These are phyloP conservation scores for Kluyveromyces nonfermentans DNA, from an alignment of 805 yeast species.

Conservation along the genomic window DNA sequence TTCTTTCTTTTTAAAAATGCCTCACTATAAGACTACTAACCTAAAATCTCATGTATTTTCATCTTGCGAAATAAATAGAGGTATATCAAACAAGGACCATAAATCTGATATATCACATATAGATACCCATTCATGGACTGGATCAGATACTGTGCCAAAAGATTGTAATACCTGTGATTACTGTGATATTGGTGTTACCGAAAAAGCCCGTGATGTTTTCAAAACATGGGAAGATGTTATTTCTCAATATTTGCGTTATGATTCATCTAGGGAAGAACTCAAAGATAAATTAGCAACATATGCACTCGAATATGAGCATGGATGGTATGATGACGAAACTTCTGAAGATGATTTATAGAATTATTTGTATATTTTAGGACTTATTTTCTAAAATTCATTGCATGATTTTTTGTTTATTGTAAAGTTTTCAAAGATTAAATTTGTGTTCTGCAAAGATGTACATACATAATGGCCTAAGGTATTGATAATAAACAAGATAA, in stretches of 20 bases:
- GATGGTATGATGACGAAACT: conserved; percentile 40
- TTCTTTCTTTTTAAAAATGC: conserved; percentile 16
- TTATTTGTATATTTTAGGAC: not conserved
- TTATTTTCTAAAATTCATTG: not conserved
- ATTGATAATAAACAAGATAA: too few relatives aligned
- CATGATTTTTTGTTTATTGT: not conserved
- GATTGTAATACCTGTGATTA: conserved; percentile 9
- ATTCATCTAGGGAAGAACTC: conserved; percentile 43
- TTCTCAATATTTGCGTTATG: conserved; percentile 28
- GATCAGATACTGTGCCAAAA: conserved; percentile 24
- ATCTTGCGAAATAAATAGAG: conserved; percentile 14
- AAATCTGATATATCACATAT: conserved; percentile 5
- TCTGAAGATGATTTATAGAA: conserved; percentile 28
- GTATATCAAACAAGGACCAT: not conserved
- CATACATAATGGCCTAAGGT: too few relatives aligned
- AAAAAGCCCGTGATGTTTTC: conserved; percentile 22
- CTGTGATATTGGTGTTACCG: conserved; percentile 16
- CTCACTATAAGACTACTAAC: conserved; percentile 6
- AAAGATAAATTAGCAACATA: conserved; percentile 39
- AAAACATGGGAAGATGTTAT: conserved; percentile 27
- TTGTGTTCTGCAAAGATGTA: too few relatives aligned
- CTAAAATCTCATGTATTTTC: conserved; percentile 14
- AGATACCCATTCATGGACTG: conserved; percentile 15
- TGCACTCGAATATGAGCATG: conserved; percentile 41
- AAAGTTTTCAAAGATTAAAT: not conserved